Base-by-base conservation (phyloP, 1,284 basidiomycete species). In the Termitomyces sp. region DNA sequence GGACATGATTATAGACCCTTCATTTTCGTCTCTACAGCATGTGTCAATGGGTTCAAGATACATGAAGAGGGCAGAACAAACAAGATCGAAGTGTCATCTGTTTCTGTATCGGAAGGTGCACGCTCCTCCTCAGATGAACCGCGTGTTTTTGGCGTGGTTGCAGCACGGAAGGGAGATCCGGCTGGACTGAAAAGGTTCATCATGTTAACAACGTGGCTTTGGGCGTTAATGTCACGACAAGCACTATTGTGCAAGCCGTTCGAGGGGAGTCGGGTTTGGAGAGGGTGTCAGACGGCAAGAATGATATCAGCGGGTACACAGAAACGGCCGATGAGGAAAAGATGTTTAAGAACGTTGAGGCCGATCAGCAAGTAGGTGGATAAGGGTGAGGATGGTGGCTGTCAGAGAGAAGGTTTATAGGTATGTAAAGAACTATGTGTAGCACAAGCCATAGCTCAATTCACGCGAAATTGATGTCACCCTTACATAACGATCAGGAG, bases 21-120 rank as follows among this genome's bases (percentile, higher is more conserved):
- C 86, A 68, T 89, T 77, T 66, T 90, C 88, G 69, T 91, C 87
- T 66, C 76, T 78, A 64, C n/a, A 50, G 44, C 64, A 49, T 42
- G 49, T 34, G 57, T 72, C 63, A 70, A 63, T 52, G 63, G 62
- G 52, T 63, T 59, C 59, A 56, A 62, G 56, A 57, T 60, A 59
- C 59, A 66, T 54, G 57, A 51, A 39, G 49, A 46, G 37, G 50
- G 47, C 53, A 54, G 57, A 55, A 84, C 87, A 68, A 66, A 91
- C 88, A 91, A 71, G 73, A 91, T 84, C 58, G 88, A 90, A 55
- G 88, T 90, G 67, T 91, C 88, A 69, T 91, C 88, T 53, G 87
- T 83, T 60, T 88, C 84, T 42, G 86, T 86, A 66, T 88, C 88
- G 57, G 87, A 85, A 39, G 85, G 85, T 49, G 79, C 74, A 66